Base-by-base conservation (phyloP, 139 green algal species). In the Coelastrella sp. region DNA sequence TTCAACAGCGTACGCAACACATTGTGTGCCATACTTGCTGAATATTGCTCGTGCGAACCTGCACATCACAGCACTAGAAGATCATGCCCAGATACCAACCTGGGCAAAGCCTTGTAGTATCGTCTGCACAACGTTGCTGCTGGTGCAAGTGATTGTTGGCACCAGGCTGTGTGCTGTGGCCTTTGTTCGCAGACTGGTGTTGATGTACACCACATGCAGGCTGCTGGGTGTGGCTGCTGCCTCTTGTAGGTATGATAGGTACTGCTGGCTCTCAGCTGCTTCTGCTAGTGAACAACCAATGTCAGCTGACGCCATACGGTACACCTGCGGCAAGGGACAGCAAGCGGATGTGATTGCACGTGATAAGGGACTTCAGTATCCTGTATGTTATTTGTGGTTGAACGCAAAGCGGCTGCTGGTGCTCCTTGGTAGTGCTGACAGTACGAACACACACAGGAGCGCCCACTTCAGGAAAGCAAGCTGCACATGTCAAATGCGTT, bases 71-170 rank as follows among this genome's bases (percentile, higher is more conserved):
- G 32, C 32, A 47, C 32, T 47, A 47, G 32, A 47, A 47, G 32
- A 47, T 47, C 32, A 47, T 47, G 32, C 32, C 1, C 32, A 47
- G 32, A 47, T 47, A 1, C 32, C 32, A 47, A 97, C 95, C 91
- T 97, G 95, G 16, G 96, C 96, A 92, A 98, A 98, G 16, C 92
- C 97, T 92, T 98, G 95, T 81, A 99, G 95, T 22, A 99, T 93
- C 2, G 98, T 99, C 91, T 98, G 96, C 87, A 99, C 97, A 6
- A 99, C 98, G 92, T 99, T 99, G 89, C 95, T 98, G 56, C 97
- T 99, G 66, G 98, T 99, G 93, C 98, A 99, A 11, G 98, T 99
- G 94, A 99, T 99, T 90, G 98, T 99, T 75, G 98, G 98, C 80
- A 99, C 96, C 0, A 93, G 58, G 22, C 87, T 82, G 83, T 99